Base-by-base conservation (phyloP, 2,329 filamentous ascomycete species). In the Bipolaris gigantea region DNA sequence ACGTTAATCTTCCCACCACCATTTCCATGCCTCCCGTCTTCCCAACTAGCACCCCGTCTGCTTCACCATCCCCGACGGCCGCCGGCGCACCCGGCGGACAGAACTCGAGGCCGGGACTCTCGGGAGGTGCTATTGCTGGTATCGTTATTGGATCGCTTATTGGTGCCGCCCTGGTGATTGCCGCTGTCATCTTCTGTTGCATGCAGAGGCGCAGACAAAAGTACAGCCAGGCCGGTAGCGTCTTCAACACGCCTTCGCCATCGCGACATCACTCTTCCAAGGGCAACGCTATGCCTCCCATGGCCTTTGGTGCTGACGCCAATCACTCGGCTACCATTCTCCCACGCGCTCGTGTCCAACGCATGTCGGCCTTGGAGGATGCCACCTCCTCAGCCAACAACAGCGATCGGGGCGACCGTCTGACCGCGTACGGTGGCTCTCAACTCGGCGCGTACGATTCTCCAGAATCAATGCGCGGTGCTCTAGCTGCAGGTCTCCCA, bases 291-390 rank as follows among this genome's bases (percentile, higher is more conserved):
- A 76, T 79, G 73, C 59, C 55, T 10, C 63, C 75, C 6, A 78
- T 80, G 75, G 69, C 67, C 38, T 78, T 74, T 56, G 69, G 75
- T 46, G 73, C 76, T 39, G 76, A 76, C 23, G 66, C 73, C 19
- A 61, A 66, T 44, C 67, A 50, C 65, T 70, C 60, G 65, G 65
- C 75, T 15, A 58, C 64, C 64, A 83, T 92, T 15, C 81, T 95
- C 10, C 90, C 92, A 5, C 92, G 92, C 39, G 92, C 91, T 27
- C 88, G 94, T 57, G 94, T 99, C 55, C 90, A 94, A 35, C 87
- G 94, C 51, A 97, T 99, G 94, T 92, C 93, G 35, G 94, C 94
- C 32, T 76, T 99, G 48, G 93, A 97, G 76, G 85, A 88, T 50
- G 85, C 85, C 0, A 84, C 82, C 53, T 83, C 85, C 19, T 72